phyloP scores from a whole-genome alignment of 2,329 filamentous ascomycete genomes.

The Apiospora saccharicola region DNA sequence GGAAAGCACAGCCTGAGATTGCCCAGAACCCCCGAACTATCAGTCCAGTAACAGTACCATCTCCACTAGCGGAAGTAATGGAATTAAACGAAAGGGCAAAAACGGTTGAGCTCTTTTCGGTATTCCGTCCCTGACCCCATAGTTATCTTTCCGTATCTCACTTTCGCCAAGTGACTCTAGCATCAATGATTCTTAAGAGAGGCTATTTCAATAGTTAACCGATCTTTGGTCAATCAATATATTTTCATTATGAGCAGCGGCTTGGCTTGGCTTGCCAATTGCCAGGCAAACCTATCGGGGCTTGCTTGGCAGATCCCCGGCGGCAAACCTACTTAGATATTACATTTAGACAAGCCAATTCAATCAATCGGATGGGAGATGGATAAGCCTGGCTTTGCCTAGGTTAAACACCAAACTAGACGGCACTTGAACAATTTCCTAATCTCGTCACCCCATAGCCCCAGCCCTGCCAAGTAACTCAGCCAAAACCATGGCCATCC shows the following conservation, averaged over 20 bases:
- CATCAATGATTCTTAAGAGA: not conserved
- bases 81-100: not conserved
- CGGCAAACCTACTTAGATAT: not conserved
- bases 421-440: not conserved
- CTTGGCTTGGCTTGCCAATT: not conserved
- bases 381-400: slow-evolving; percentile 1
- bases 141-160: not conserved
- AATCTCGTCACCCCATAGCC: not conserved
- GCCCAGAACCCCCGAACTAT: not conserved
- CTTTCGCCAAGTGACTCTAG: not conserved
- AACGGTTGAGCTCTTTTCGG: slow-evolving; percentile 6
- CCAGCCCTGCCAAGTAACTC: slow-evolving; percentile 5
- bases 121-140: not conserved
- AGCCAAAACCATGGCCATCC: not conserved
- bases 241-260: not conserved
- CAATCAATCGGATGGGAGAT: slow-evolving; percentile 1
- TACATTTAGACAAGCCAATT: not conserved
- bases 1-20: not conserved
- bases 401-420: not conserved
- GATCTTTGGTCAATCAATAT: not conserved
- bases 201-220: not conserved
- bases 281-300: not conserved
- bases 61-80: not conserved
- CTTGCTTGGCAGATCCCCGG: not conserved
- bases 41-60: not conserved